Conservation (phyloP, 1,284 basidiomycete genomes). For the Ceratobasidium theobromae region DNA sequence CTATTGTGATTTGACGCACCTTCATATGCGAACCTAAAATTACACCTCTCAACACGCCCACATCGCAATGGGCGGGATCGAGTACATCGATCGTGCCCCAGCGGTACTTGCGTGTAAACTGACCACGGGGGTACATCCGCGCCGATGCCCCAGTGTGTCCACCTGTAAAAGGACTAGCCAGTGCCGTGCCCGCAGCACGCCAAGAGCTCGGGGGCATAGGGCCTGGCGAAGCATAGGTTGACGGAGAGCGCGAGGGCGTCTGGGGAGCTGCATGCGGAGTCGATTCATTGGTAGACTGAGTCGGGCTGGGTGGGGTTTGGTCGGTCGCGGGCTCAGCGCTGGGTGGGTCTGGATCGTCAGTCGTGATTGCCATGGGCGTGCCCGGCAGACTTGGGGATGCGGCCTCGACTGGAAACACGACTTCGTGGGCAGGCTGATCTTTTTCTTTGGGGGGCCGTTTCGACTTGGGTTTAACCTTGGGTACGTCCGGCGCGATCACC, state of each 20-base stretch:
- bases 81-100: conserved; percentile 84
- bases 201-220: conserved; percentile 21
- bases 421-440: neutral
- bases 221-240: conserved; percentile 50
- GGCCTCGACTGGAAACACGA: neutral
- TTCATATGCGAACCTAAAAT: conserved; percentile 78
- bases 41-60: conserved; percentile 74
- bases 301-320: neutral
- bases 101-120: conserved; percentile 71
- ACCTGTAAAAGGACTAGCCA: conserved; percentile 44
- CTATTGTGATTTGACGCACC: conserved; percentile 48
- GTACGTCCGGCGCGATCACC: conserved; percentile 67
- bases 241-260: conserved; percentile 50
- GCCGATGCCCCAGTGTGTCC: no score
- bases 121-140: conserved; percentile 58
- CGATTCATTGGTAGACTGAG: neutral
- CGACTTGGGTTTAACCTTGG: neutral
- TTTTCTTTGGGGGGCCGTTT: conserved; percentile 9
- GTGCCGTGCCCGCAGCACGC: conserved; percentile 35
- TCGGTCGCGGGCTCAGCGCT: conserved; percentile 7
- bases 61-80: conserved; percentile 79
- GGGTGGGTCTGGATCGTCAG: conserved; percentile 19
- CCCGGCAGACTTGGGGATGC: neutral
- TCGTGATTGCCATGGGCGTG: conserved; percentile 21
- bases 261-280: neutral